Percentiles rank a stretch among this genome's conserved stretches.
phyloP scores from a whole-genome alignment of 106 monocot genomes.

The Dendrobium officinale region DNA sequence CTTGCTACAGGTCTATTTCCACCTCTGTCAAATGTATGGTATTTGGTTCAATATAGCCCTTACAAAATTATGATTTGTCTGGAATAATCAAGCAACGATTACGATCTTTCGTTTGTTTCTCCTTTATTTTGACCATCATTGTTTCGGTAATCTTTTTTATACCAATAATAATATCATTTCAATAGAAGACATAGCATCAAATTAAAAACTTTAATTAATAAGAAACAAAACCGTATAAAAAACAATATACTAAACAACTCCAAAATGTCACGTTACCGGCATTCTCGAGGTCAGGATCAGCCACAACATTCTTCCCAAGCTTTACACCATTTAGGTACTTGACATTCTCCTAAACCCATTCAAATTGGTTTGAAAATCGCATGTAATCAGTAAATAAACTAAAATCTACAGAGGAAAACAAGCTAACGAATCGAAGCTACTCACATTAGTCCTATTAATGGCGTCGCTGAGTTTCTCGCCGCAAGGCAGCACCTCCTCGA shows the following conservation, averaged over 20 bases:
- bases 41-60: neutral
- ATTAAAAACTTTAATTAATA: neutral
- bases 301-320: conserved; percentile 77
- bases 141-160: neutral
- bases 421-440: neutral
- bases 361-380: neutral
- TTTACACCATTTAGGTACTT: conserved; percentile 86
- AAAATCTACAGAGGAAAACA: neutral
- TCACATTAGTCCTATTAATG: conserved; percentile 73
- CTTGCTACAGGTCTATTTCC: neutral
- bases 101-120: neutral
- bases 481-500: conserved; percentile 60
- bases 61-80: neutral
- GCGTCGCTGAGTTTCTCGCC: conserved; percentile 69
- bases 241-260: neutral
- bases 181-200: neutral
- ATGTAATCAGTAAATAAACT: neutral
- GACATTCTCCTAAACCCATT: conserved; percentile 64
- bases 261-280: conserved; percentile 39
- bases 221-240: neutral
- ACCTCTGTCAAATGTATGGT: neutral
- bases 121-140: neutral
- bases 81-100: neutral
- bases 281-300: conserved; percentile 77
- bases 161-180: neutral